Base-by-base conservation (phyloP, 345 rosid species). In the Passiflora organensis region DNA sequence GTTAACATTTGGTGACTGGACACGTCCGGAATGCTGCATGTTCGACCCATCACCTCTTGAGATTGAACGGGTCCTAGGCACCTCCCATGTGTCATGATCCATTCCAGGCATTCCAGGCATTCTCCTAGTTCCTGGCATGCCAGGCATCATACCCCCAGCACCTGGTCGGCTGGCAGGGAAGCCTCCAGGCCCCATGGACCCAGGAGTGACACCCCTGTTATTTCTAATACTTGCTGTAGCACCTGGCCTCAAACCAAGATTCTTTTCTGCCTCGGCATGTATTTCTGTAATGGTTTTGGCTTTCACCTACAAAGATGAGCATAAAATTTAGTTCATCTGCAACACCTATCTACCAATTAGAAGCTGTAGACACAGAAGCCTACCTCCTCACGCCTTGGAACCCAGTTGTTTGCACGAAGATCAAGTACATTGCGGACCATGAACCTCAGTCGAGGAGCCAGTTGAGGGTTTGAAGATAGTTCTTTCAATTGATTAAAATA, bases 71-170 rank as follows among this genome's bases (percentile, higher is more conserved):
- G 73, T 52, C 59, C 86, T 69, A 0, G 83, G 81, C 44, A 75
- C 68, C 67, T 82, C 95, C 97, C 95, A 89, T 58, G 79, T 77
- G 64, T 81, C 95, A 69, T 59, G 59, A 52, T 86, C 95, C 43
- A 66, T 55, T 41, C 84, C 84, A 11, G 88, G 95, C 87, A 79
- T 79, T 48, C 91, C 95, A 32, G 91, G 95, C 93, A 89, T 89
- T 75, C 80, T 84, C 66, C 93, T 80, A 6, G 78, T 52, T 56
- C 97, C 93, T 0, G 93, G 97, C 95, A 84, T 82, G 61, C 95
- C 95, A 53, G 97, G 95, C 95, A 89, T 89, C 95, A 86, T 69
- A 44, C 97, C 95, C 4, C 97, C 97, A 2, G 82, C 44, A 52
- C 95, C 97, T 62, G 93, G 97, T 23, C 93, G 80, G 19, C 62